Conservation (phyloP, 257 asterid genomes). For the Ehretia macrophylla region DNA sequence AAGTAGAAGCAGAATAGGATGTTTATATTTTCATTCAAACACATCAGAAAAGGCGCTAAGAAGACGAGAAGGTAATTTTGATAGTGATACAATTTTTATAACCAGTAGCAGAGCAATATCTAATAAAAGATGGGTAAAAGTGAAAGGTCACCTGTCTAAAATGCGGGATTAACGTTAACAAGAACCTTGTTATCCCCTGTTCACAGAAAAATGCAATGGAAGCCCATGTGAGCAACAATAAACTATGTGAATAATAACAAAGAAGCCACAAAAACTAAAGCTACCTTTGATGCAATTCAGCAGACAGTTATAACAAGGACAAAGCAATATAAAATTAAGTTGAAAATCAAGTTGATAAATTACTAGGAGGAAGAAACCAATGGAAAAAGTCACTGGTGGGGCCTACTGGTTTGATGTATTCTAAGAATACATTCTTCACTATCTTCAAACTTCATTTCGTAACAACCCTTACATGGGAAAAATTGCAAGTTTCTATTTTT, state of each 20-base stretch:
- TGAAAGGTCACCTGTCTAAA: constrained; percentile 71
- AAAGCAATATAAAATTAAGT: constrained; percentile 1
- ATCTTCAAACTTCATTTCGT: too few species aligned
- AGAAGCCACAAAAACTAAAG: not conserved
- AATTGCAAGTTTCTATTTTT: too few species aligned
- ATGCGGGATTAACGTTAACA: constrained; percentile 80
- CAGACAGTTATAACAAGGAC: not conserved
- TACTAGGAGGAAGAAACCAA: too few species aligned
- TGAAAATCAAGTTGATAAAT: too few species aligned
- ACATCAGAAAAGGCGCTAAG: not conserved
- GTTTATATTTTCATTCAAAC: not conserved
- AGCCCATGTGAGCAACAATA: constrained; percentile 9
- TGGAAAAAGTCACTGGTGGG: too few species aligned
- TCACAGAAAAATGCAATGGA: constrained; percentile 11
- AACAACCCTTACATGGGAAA: too few species aligned
- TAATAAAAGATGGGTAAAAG: constrained; percentile 6
- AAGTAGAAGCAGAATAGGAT: not conserved
- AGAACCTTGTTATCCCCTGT: constrained; percentile 84
- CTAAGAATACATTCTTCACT: too few species aligned
- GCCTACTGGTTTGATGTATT: too few species aligned
- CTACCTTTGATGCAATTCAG: not conserved
- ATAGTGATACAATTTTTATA: not conserved
- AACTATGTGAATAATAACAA: not conserved
- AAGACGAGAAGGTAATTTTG: not conserved
- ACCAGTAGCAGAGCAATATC: not conserved